These are phyloP conservation scores for Boletellus deceptivus DNA, from an alignment of 1,284 basidiomycete genomes.

Conservation along the genomic window DNA sequence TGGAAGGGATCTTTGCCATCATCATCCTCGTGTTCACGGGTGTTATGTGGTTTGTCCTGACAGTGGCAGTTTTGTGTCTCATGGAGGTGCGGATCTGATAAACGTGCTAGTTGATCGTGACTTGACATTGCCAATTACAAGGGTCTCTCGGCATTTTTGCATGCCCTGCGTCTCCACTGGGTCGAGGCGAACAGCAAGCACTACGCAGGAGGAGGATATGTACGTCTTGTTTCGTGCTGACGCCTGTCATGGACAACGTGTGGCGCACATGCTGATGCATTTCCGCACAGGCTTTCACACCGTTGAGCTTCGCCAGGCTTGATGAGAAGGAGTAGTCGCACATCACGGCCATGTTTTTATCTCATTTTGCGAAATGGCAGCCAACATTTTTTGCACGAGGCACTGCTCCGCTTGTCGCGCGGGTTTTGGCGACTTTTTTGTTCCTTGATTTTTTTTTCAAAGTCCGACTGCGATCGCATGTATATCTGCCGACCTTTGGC, in stretches of 20 bases:
- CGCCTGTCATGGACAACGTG: conserved; percentile 25
- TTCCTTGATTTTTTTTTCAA: conserved; percentile 25
- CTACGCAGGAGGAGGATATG: conserved; percentile 88
- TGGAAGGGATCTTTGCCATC: conserved; percentile 54
- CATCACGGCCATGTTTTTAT: conserved; percentile 2
- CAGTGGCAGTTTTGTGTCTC: conserved; percentile 78
- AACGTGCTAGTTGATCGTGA: conserved; percentile 19
- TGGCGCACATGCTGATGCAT: conserved; percentile 32
- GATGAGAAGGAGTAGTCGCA: conserved; percentile 34
- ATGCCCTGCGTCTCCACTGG: conserved; percentile 97
- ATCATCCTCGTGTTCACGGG: conserved; percentile 68
- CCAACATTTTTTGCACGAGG: conserved; percentile 3
- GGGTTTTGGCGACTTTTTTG: no score
- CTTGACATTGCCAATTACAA: conserved; percentile 31
- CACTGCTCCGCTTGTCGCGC: background rate
- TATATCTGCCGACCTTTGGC: conserved; percentile 16
- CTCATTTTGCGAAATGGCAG: conserved; percentile 6
- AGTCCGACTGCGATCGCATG: conserved; percentile 24
- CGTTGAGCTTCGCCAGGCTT: conserved; percentile 61
- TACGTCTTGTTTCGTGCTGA: conserved; percentile 42
- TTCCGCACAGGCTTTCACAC: conserved; percentile 55
- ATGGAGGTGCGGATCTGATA: conserved; percentile 76
- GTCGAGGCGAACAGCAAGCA: conserved; percentile 98
- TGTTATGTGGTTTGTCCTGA: conserved; percentile 80
- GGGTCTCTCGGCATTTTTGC: conserved; percentile 93